Conservation (phyloP, 768 basidiomycete genomes). For the Tephrocybe sp. region DNA sequence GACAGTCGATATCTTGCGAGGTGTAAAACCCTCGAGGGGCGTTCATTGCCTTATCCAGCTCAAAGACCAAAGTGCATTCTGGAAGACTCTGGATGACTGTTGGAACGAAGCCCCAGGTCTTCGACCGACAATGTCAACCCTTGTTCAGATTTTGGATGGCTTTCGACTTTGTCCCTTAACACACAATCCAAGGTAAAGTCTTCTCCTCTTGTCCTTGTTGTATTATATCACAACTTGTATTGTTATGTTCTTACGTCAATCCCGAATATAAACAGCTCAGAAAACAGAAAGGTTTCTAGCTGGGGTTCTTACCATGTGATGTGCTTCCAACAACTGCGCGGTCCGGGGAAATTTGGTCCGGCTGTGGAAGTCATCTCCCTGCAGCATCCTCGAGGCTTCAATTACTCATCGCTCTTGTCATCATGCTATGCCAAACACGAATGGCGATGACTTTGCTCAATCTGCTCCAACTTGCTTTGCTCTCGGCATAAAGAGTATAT, state of each 20-base stretch:
- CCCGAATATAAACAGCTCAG: background rate
- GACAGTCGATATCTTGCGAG: constrained; percentile 51
- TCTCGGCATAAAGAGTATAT: background rate
- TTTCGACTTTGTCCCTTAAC: constrained; percentile 12
- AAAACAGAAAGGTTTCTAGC: background rate
- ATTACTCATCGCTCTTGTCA: too few relatives aligned
- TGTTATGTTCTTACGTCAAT: background rate
- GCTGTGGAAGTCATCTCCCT: too few relatives aligned
- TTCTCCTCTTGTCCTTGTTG: background rate
- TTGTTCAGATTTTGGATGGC: constrained; percentile 29
- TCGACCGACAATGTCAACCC: constrained; percentile 43
- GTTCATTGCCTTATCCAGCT: constrained; percentile 25
- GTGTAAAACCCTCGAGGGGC: constrained; percentile 43
- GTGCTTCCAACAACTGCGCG: too few relatives aligned
- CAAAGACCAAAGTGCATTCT: constrained; percentile 36
- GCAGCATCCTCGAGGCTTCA: too few relatives aligned
- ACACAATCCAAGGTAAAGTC: background rate
- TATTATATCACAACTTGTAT: background rate
- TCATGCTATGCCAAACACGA: too few relatives aligned
- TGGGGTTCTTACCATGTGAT: too few relatives aligned
- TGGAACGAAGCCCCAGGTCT: constrained; percentile 37
- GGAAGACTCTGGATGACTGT: constrained; percentile 43
- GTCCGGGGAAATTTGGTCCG: too few relatives aligned
- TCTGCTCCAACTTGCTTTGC: background rate
- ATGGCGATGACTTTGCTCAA: background rate